These are phyloP conservation scores for Talaromyces albobiverticillius DNA, from an alignment of 2,329 filamentous ascomycete species.

Conservation along the genomic window DNA sequence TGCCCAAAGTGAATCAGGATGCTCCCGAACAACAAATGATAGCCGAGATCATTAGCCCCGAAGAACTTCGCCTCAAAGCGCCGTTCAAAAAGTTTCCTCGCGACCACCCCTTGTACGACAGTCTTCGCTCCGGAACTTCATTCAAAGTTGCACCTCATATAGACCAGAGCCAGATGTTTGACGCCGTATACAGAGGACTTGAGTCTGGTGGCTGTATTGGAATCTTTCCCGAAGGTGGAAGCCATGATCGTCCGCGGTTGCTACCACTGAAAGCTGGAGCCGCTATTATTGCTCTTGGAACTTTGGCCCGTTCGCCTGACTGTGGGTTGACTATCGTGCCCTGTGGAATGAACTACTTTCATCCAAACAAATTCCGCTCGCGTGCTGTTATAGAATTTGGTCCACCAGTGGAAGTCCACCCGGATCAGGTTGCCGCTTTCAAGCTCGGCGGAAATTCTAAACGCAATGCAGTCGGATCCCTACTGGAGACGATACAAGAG, in stretches of 20 bases:
- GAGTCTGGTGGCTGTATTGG: slow-evolving; percentile 83
- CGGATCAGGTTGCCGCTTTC: slow-evolving; percentile 83
- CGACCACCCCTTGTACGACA: slow-evolving; percentile 50
- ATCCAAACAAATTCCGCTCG: slow-evolving; percentile 96
- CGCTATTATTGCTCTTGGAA: slow-evolving; percentile 93
- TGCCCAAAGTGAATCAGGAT: slow-evolving; percentile 78
- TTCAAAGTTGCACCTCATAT: slow-evolving; percentile 91
- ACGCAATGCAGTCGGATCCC: slow-evolving; percentile 78
- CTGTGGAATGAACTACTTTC: slow-evolving; percentile 98
- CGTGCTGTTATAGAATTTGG: slow-evolving; percentile 95
- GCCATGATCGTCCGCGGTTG: slow-evolving; percentile 88
- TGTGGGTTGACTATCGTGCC: slow-evolving; percentile 92
- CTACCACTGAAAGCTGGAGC: slow-evolving; percentile 93
- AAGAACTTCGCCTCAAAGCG: slow-evolving; percentile 83
- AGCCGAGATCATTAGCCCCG: slow-evolving; percentile 71
- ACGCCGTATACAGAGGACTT: slow-evolving; percentile 83
- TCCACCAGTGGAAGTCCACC: slow-evolving; percentile 77
- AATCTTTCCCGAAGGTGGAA: slow-evolving; percentile 95
- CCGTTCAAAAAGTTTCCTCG: slow-evolving; percentile 69
- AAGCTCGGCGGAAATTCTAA: slow-evolving; percentile 66
- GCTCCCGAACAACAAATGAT: slow-evolving; percentile 78
- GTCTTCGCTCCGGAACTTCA: slow-evolving; percentile 63
- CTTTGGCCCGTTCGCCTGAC: slow-evolving; percentile 77
- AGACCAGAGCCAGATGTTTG: slow-evolving; percentile 89
- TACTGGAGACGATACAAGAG: slow-evolving; percentile 84